Evolutionary conservation across 116 monocot species (phyloP), one percentile per base, ranked within the genome.

Genomic region (Iris pallida): DNA sequence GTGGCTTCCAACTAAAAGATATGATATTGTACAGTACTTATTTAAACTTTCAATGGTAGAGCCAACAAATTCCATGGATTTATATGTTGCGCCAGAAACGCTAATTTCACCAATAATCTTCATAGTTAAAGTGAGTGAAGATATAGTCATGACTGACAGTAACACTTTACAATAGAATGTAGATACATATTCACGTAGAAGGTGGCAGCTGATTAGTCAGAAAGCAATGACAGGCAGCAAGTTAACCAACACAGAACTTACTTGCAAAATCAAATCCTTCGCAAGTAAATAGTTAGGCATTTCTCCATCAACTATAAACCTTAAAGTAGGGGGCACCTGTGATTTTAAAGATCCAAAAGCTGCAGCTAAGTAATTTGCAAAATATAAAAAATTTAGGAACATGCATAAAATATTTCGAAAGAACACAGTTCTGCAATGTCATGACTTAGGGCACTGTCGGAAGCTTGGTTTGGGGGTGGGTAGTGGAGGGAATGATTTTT

Each of bases 41-140:
- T 10, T 90, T 71, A 98, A 83, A 73, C 88, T 78, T 68, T 98
- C 93, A 45, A 98, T 64, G 20, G 97, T 72, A 7, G 97, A 90
- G 20, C 97, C 97, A 79, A 88, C 64, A 67, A 98, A 98, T 59
- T 98, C 97, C 97, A 98, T 98, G 42, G 97, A 85, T 77, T 87
- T 90, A 43, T 98, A 98, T 47, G 90, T 98, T 42, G 93, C 97
- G 71, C 97, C 97, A 72, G 97, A 65, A 44, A 98, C 93, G 60
- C 81, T 82, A 60, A 98, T 98, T 77, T 98, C 98, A 67, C 98
- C 98, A 84, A 98, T 93, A 70, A 98, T 98, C 98, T 98, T 55
- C 76, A 83, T 60, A 44, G 47, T 20, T 3, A 17, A 75, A 47
- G 53, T 16, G 30, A n/a, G 17, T 5, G 14, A 63, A 20, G 13